These are phyloP conservation scores for Arctostaphylos glauca DNA, from an alignment of 148 eudicot species.

Conservation along the genomic window DNA sequence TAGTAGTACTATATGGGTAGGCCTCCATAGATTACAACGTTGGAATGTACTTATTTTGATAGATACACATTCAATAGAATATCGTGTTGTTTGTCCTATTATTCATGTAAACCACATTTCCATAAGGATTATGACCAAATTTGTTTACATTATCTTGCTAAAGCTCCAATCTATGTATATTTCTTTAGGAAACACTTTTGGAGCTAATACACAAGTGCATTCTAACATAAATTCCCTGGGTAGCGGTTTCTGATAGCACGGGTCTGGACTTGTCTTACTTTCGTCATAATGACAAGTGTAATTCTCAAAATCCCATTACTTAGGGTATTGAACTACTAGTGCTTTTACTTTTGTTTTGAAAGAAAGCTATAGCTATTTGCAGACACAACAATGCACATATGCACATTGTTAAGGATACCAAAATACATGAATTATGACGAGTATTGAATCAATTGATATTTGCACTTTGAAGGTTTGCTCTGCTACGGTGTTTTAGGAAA, in stretches of 20 bases:
- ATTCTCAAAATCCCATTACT: neutral
- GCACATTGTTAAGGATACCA: neutral
- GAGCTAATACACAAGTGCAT: too few species aligned
- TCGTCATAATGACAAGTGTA: neutral
- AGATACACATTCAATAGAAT: too few species aligned
- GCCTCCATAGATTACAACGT: neutral
- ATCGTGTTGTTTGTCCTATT: neutral
- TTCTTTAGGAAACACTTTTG: neutral
- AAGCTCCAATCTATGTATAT: neutral
- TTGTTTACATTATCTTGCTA: neutral
- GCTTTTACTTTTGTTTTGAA: neutral
- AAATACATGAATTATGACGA: neutral
- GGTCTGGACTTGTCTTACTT: neutral
- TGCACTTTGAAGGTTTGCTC: neutral
- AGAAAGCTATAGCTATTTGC: neutral
- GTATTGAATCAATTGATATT: neutral
- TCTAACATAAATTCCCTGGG: neutral
- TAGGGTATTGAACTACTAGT: neutral
- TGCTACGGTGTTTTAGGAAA: neutral
- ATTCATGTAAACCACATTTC: neutral
- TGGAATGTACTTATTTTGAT: neutral
- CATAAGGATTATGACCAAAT: neutral
- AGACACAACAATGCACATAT: neutral
- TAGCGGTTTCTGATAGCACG: neutral
- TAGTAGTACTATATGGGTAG: neutral